Conservation (phyloP, 2,329 filamentous ascomycete species). For the Pseudogymnoascus sp. region DNA sequence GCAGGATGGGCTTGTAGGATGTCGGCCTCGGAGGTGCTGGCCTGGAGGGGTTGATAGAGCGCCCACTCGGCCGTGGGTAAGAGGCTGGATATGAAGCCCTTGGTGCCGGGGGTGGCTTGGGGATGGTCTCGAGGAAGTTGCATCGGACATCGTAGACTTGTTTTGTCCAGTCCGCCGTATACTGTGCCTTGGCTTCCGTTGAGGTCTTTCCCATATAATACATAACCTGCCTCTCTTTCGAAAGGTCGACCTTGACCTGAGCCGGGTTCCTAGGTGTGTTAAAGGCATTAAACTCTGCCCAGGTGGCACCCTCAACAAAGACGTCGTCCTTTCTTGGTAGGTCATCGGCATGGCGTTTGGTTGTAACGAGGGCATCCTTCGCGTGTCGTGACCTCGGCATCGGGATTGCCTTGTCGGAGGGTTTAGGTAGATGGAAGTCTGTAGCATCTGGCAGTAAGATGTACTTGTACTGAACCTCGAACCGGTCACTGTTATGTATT, state of each 20-base stretch:
- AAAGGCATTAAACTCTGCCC: constrained; percentile 70
- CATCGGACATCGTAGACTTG: constrained; percentile 58
- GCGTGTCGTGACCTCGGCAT: constrained; percentile 56
- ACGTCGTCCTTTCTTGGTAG: constrained; percentile 56
- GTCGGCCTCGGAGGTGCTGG: constrained; percentile 22
- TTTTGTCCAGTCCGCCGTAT: constrained; percentile 64
- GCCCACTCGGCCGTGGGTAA: constrained; percentile 20
- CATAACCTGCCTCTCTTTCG: constrained; percentile 71
- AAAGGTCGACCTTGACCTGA: constrained; percentile 63
- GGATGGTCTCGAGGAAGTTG: constrained; percentile 65
- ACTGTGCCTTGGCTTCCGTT: constrained; percentile 84
- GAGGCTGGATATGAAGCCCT: constrained; percentile 29
- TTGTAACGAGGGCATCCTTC: constrained; percentile 60
- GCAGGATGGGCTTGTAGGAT: constrained; percentile 20
- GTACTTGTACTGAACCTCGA: constrained; percentile 82
- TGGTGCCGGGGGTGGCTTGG: constrained; percentile 34
- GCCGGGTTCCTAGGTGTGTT: constrained; percentile 47
- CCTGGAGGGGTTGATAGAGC: constrained; percentile 21
- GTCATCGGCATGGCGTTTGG: constrained; percentile 50
- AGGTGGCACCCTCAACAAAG: constrained; percentile 61
- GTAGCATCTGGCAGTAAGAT: constrained; percentile 62
- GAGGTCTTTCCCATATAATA: constrained; percentile 79
- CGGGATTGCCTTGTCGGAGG: constrained; percentile 62
- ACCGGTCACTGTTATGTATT: constrained; percentile 49
- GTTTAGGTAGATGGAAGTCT: constrained; percentile 65